phyloP scores from a whole-genome alignment of 805 yeast species.

The Ogataea haglerorum region DNA sequence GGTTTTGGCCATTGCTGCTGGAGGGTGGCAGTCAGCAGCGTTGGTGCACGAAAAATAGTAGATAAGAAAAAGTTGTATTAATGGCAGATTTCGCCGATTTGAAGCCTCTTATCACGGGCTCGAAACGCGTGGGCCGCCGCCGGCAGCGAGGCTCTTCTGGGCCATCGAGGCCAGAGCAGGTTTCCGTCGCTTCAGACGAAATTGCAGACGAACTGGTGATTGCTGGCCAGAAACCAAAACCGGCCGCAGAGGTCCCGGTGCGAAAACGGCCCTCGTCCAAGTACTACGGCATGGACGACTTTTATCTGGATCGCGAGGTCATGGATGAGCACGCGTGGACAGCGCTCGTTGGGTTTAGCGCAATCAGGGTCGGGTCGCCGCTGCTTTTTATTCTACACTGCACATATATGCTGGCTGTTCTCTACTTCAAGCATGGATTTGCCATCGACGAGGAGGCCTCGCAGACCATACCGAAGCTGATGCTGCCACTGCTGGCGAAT shows the following conservation, averaged over 20 bases:
- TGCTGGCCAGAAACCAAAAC: slow-evolving; percentile 5
- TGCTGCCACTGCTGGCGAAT: slow-evolving; percentile 21
- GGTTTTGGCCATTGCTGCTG: slow-evolving; percentile 63
- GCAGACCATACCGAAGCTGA: slow-evolving; percentile 17
- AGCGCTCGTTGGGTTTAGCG: slow-evolving; percentile 25
- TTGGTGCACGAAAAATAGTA: slow-evolving; percentile 33
- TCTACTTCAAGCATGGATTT: slow-evolving; percentile 21
- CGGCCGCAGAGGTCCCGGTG: background rate
- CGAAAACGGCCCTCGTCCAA: slow-evolving; percentile 2
- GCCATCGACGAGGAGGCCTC: slow-evolving; percentile 10
- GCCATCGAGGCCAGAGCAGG: background rate
- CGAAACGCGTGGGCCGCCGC: slow-evolving; percentile 10
- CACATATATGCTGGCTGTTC: slow-evolving; percentile 12
- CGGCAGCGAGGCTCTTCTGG: background rate
- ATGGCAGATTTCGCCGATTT: slow-evolving; percentile 23
- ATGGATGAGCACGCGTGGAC: slow-evolving; percentile 22
- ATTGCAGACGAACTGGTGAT: slow-evolving; percentile 19
- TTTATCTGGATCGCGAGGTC: slow-evolving; percentile 11
- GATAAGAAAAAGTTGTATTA: slow-evolving; percentile 6
- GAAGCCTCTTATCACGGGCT: slow-evolving; percentile 17
- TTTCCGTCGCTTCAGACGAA: background rate
- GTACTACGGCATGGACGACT: slow-evolving; percentile 11
- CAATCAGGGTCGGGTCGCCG: slow-evolving; percentile 27
- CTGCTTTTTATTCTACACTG: slow-evolving; percentile 27
- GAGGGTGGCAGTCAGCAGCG: slow-evolving; percentile 81